Evolutionary conservation across 2,329 filamentous ascomycete species (phyloP).

Genomic region (Aspergillus sp.): DNA sequence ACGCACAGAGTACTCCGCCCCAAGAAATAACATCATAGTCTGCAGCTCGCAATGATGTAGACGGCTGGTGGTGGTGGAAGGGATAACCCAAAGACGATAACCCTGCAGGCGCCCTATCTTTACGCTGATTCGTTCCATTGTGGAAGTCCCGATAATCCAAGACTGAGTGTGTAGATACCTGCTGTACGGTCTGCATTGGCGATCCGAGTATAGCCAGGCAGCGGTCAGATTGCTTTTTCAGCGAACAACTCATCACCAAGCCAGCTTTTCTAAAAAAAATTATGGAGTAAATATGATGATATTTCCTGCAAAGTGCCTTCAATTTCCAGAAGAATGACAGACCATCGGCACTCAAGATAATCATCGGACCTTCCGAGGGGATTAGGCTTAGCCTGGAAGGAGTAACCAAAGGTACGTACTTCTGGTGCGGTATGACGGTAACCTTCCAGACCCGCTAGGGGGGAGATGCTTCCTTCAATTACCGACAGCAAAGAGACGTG

Average conservation of each 20-base stretch:
- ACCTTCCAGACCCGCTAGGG: not conserved
- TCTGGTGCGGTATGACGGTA: not conserved
- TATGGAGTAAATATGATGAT: not conserved
- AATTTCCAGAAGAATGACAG: not conserved
- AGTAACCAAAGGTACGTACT: not conserved
- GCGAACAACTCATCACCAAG: not conserved
- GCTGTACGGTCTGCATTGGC: not conserved
- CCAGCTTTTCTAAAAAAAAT: not conserved
- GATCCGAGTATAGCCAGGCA: not conserved
- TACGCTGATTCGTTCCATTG: not conserved
- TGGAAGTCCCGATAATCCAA: not conserved
- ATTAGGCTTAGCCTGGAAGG: not conserved
- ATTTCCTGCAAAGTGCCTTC: not conserved
- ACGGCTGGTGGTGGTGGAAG: not conserved
- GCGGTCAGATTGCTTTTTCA: not conserved
- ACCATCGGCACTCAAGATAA: not conserved
- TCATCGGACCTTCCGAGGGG: not conserved
- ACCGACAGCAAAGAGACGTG: slow-evolving; percentile 11
- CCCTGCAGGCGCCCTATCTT: not conserved
- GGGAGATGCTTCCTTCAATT: not conserved
- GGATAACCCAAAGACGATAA: not conserved
- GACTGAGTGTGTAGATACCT: not conserved
- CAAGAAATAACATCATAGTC: not conserved
- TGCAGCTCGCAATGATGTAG: not conserved
- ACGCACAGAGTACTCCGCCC: not conserved